Percentiles rank a stretch among this genome's conserved stretches.
Evolutionary conservation across 2,329 filamentous ascomycete genomes (phyloP).

Genomic region (Fusarium nygamai): DNA sequence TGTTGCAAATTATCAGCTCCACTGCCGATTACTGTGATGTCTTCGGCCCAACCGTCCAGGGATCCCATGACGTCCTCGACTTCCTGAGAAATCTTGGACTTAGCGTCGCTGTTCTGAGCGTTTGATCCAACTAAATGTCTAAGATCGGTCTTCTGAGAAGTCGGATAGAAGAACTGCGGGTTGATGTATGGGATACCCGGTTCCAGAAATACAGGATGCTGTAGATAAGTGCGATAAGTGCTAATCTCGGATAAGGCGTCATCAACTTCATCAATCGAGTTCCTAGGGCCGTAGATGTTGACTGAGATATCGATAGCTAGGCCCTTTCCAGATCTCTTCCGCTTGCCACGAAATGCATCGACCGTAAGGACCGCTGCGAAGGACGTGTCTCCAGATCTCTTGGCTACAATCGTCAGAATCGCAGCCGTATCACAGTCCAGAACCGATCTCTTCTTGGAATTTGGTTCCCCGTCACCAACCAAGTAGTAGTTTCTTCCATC

Average conservation of each 20-base stretch:
- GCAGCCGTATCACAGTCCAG: not conserved
- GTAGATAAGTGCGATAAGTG: not conserved
- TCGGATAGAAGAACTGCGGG: not conserved
- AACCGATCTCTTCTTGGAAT: not conserved
- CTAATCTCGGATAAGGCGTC: accelerated
- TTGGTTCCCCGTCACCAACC: accelerated
- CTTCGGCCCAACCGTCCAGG: not conserved
- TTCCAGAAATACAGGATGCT: conserved; percentile 1
- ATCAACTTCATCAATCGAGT: not conserved
- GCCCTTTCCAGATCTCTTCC: accelerated
- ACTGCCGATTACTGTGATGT: too few relatives aligned
- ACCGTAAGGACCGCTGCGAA: not conserved
- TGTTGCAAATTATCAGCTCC: not conserved
- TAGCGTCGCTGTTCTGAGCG: accelerated
- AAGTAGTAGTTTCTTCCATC: not conserved
- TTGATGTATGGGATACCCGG: not conserved
- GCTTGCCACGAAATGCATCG: accelerated
- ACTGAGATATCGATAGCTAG: not conserved
- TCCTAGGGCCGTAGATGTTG: not conserved
- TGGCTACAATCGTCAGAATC: accelerated
- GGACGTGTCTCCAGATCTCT: accelerated
- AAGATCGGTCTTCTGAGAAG: not conserved
- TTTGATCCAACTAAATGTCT: not conserved
- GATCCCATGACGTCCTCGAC: not conserved
- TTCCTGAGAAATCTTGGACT: not conserved